These are phyloP conservation scores for Hyphodiscus hymeniophilus DNA, from an alignment of 495 filamentous ascomycete species.

Conservation along the genomic window DNA sequence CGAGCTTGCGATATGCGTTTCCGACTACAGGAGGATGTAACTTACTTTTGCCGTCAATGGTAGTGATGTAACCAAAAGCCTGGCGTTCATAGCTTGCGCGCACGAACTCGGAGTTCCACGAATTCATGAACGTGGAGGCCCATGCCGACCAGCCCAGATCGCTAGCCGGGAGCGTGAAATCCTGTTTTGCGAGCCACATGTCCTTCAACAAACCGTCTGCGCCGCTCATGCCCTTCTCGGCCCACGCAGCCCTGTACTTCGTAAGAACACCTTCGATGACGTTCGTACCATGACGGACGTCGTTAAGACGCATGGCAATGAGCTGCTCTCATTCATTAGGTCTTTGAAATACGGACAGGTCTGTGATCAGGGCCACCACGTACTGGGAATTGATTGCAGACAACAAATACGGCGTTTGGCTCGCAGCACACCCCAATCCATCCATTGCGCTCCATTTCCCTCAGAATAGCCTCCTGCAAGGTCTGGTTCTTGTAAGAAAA, in stretches of 20 bases:
- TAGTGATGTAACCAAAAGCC: not conserved
- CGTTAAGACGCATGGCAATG: not conserved
- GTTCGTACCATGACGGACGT: not conserved
- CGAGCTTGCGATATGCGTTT: not conserved
- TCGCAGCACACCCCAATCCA: not conserved
- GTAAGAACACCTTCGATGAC: not conserved
- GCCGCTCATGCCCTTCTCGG: not conserved
- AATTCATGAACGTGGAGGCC: not conserved
- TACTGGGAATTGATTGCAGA: slow-evolving; percentile 1
- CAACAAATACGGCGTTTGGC: not conserved
- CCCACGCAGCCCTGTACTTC: not conserved
- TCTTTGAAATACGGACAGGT: not conserved
- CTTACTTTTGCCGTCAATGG: not conserved
- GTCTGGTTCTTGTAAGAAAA: not conserved
- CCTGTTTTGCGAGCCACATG: not conserved
- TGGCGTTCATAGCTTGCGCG: not conserved
- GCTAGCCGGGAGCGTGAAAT: too few relatives aligned
- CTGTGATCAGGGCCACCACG: not conserved
- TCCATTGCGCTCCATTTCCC: not conserved
- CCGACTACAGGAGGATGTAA: not conserved
- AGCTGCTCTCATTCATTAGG: not conserved
- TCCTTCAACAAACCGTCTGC: not conserved
- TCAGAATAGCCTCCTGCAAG: not conserved
- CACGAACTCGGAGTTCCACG: not conserved
- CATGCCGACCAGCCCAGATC: too few relatives aligned